A percentile compares a stretch with the other conserved stretches of the same genome.
Evolutionary conservation across 192 early-diverging fungal species (phyloP).

Genomic region (Backusella luteola): DNA sequence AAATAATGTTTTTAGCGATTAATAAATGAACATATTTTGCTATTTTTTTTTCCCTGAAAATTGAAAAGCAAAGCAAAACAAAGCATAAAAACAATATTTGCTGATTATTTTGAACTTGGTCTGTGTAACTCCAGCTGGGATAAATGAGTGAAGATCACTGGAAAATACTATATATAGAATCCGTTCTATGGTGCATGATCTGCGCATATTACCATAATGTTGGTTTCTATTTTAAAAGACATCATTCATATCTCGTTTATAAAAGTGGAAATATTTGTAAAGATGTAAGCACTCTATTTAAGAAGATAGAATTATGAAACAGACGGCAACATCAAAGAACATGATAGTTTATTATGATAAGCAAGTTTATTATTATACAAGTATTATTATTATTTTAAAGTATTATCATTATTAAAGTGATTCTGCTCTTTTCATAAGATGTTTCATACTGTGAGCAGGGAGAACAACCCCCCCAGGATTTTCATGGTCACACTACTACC

Average conservation of each 20-base stretch:
- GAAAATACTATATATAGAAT: not conserved
- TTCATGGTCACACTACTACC: too few relatives aligned
- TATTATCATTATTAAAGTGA: too few relatives aligned
- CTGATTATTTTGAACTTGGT: not conserved
- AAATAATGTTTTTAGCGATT: not conserved
- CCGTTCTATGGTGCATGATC: not conserved
- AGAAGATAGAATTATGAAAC: not conserved
- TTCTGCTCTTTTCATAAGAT: too few relatives aligned
- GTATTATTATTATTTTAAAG: too few relatives aligned
- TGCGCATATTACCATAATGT: not conserved
- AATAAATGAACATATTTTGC: not conserved
- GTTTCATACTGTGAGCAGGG: too few relatives aligned
- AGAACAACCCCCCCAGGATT: too few relatives aligned
- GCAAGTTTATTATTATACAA: too few relatives aligned
- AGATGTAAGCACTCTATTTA: not conserved
- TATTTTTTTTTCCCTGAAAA: not conserved
- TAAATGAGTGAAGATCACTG: not conserved
- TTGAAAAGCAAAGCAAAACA: not conserved
- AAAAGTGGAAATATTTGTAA: not conserved
- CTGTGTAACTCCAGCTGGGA: not conserved
- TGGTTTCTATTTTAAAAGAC: not conserved
- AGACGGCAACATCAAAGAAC: too few relatives aligned
- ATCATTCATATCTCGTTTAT: not conserved
- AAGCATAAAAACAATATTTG: not conserved
- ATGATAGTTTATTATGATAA: too few relatives aligned